Evolutionary conservation across 1,284 basidiomycete genomes (phyloP).

Genomic region (Lignosus rhinocerotis): DNA sequence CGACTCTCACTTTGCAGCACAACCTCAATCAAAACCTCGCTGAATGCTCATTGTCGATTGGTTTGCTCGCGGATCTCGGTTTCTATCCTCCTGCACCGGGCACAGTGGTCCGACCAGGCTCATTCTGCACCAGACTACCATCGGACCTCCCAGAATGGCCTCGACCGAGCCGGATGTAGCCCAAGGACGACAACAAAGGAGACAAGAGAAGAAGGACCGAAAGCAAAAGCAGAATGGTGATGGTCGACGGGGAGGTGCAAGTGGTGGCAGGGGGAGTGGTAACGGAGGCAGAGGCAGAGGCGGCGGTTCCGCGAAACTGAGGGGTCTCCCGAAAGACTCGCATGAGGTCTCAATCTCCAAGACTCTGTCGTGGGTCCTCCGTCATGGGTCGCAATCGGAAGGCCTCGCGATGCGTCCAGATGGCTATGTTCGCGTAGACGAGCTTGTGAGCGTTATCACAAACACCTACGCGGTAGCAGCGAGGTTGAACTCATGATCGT

Average conservation of each 20-base stretch:
- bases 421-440: slow-evolving; percentile 75
- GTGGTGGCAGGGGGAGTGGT: not conserved
- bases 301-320: slow-evolving; percentile 37
- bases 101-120: too few species aligned
- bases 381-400: slow-evolving; percentile 82
- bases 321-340: slow-evolving; percentile 52
- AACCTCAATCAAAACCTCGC: too few species aligned
- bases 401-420: slow-evolving; percentile 74
- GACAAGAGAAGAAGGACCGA: slow-evolving; percentile 13
- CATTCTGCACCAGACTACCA: too few species aligned
- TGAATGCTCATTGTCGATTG: too few species aligned
- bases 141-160: not conserved
- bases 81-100: too few species aligned
- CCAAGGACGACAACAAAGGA: slow-evolving; percentile 2
- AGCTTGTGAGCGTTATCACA: slow-evolving; percentile 73
- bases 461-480: not conserved
- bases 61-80: too few species aligned
- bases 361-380: slow-evolving; percentile 80
- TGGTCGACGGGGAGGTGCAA: slow-evolving; percentile 1
- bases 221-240: slow-evolving; percentile 8
- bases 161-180: not conserved
- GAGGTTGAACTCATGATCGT: not conserved
- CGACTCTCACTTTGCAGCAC: too few species aligned
- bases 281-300: not conserved
- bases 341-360: slow-evolving; percentile 65